These are phyloP conservation scores for Lipomyces kockii DNA, from an alignment of 805 yeast species.

Conservation along the genomic window DNA sequence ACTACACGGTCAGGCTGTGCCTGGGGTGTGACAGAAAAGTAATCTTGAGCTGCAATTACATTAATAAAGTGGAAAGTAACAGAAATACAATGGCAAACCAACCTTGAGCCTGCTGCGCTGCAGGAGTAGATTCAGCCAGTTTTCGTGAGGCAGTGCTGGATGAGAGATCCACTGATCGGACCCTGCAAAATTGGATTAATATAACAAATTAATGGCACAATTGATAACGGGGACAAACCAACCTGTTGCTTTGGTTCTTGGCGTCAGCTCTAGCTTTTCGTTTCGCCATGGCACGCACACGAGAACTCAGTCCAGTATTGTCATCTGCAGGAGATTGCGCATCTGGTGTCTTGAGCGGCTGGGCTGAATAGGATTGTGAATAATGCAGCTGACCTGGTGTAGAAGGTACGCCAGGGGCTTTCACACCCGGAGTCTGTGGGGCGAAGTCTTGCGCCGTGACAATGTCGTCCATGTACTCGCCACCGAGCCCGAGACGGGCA, in stretches of 20 bases:
- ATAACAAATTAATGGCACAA: not conserved
- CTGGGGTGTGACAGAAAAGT: constrained; percentile 65
- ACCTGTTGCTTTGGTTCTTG: constrained; percentile 28
- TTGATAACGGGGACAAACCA: not conserved
- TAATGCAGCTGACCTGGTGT: constrained; percentile 10
- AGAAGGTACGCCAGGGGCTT: constrained; percentile 6
- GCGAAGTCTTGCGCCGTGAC: constrained; percentile 37
- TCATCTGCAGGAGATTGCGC: constrained; percentile 31
- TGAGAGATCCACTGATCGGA: constrained; percentile 39
- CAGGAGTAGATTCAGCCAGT: constrained; percentile 17
- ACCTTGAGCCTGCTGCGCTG: constrained; percentile 14
- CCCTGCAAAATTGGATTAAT: constrained; percentile 2
- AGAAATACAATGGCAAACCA: not conserved
- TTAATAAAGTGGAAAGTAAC: not conserved
- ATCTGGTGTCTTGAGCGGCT: constrained; percentile 18
- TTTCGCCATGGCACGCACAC: constrained; percentile 93
- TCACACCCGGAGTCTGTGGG: constrained; percentile 23
- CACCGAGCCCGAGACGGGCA: constrained; percentile 51
- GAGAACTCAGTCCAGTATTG: constrained; percentile 55
- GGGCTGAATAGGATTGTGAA: constrained; percentile 19
- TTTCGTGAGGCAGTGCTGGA: constrained; percentile 41
- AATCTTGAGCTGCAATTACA: constrained; percentile 23
- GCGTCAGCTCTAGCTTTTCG: constrained; percentile 53
- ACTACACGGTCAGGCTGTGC: constrained; percentile 75
- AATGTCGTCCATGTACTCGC: constrained; percentile 47